Percentiles rank a stretch among this genome's conserved stretches.
Evolutionary conservation across 768 basidiomycete species (phyloP).

Genomic region (Dendrothele bispora): DNA sequence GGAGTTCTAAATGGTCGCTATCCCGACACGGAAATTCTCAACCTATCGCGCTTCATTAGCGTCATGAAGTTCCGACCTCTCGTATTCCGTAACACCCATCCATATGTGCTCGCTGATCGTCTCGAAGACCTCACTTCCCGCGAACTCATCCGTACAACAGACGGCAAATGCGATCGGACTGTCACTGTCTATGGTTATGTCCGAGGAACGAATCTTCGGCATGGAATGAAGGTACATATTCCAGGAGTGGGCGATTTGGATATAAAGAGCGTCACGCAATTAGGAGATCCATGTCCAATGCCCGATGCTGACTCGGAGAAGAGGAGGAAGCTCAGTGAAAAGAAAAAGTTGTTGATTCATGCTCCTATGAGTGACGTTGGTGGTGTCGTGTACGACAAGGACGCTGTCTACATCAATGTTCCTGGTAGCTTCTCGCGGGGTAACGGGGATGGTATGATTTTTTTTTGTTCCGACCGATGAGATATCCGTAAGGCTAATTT

Average conservation of each 20-base stretch:
- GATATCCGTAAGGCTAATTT: no score
- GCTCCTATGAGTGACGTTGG: conserved; percentile 99
- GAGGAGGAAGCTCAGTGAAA: conserved; percentile 89
- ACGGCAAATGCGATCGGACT: conserved; percentile 91
- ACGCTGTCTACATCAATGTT: conserved; percentile 97
- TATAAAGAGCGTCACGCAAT: conserved; percentile 66
- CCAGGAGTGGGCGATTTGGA: conserved; percentile 92
- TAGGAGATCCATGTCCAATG: conserved; percentile 95
- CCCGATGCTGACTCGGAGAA: conserved; percentile 92
- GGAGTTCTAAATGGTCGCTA: conserved; percentile 97
- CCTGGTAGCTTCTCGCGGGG: conserved; percentile 89
- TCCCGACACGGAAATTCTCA: conserved; percentile 94
- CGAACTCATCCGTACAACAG: conserved; percentile 70
- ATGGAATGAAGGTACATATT: conserved; percentile 83
- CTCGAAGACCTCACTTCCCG: conserved; percentile 93
- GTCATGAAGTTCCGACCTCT: conserved; percentile 99
- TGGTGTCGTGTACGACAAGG: conserved; percentile 96
- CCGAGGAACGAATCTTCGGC: conserved; percentile 80
- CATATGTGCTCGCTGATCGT: conserved; percentile 93
- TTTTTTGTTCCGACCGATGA: not conserved
- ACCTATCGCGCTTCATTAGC: conserved; percentile 92
- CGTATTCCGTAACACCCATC: conserved; percentile 92
- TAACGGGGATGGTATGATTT: conserved; percentile 56
- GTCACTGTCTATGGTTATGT: conserved; percentile 95
- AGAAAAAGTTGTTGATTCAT: conserved; percentile 87